Evolutionary conservation across 345 rosid genomes (phyloP), one percentile per base, ranked within the genome.

Genomic region (Camelina laxa): DNA sequence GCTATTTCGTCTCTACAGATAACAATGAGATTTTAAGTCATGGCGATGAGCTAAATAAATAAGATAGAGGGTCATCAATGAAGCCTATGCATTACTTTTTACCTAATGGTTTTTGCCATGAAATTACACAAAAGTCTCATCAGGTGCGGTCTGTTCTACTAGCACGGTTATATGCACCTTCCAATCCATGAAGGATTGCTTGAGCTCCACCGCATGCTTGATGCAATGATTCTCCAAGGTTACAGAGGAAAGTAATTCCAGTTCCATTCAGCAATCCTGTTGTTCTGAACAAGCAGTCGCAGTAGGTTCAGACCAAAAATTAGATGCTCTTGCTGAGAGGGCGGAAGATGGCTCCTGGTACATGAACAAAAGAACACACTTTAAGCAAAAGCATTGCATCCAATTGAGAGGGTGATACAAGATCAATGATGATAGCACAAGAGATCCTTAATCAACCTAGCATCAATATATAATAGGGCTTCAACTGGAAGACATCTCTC

Each of bases 161-260:
- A 87, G 91, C 97, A 60, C 96, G 86, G 80, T 90, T 88, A 65
- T 90, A 90, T 15, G 98, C 97, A 76, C 93, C 96, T 81, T 94
- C 96, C 97, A 90, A 80, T 94, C 96, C 97, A 90, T 90, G 81
- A 92, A 94, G 1, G 99, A 94, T 71, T 90, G 96, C 89, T 94
- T 97, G 85, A 94, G 82, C 88, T 94, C 97, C 57, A 90, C 97
- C 0, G 97, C 96, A 71, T 91, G 96, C 79, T 86, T 85, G 85
- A 94, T 88, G 81, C 95, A 89, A 77, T 89, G 85, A 72, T 88
- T 88, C 77, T 91, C 96, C 82, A 91, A 49, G n/a, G 97, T 87
- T 71, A 85, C 62, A 7, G 92, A 75, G 5, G 96, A 82, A 35
- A 94, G 95, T 60, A 94, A 73, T 64, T 91, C 96, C 68, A 91